These are phyloP conservation scores for Vitis amurensis DNA, from an alignment of 164 flowering plant genomes.

Conservation along the genomic window DNA sequence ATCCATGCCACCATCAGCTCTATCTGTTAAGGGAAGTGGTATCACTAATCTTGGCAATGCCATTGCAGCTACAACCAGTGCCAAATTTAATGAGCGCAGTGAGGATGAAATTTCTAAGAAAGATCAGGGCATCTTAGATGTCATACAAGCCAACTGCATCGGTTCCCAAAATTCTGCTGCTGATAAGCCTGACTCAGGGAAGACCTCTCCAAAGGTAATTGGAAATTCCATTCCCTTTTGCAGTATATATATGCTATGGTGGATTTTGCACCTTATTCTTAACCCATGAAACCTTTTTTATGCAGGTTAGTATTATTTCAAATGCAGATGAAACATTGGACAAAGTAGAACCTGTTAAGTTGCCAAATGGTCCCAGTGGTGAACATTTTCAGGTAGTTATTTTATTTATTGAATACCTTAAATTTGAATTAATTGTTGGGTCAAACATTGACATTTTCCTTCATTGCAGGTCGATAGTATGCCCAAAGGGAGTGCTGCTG, in stretches of 20 bases:
- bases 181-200: slow-evolving; percentile 7
- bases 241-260: background rate
- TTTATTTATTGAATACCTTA: background rate
- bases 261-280: background rate
- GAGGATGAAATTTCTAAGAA: slow-evolving; percentile 11
- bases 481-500: slow-evolving; percentile 4
- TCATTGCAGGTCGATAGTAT: slow-evolving; percentile 24
- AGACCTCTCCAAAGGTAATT: slow-evolving; percentile 26
- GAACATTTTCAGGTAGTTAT: slow-evolving; percentile 27
- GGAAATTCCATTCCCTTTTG: background rate
- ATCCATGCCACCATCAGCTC: slow-evolving; percentile 6
- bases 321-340: slow-evolving; percentile 5
- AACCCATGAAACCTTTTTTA: background rate
- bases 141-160: background rate
- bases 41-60: slow-evolving; percentile 5
- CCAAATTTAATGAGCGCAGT: slow-evolving; percentile 9
- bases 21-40: slow-evolving; percentile 5
- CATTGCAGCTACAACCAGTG: background rate
- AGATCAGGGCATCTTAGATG: slow-evolving; percentile 8
- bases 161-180: slow-evolving; percentile 6
- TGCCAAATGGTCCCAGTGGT: slow-evolving; percentile 13
- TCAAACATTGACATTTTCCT: background rate
- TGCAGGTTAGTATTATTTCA: slow-evolving; percentile 24
- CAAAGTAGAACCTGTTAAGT: background rate
- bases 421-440: background rate